phyloP scores from a whole-genome alignment of 352 stramenopile genomes.

The Albugo candida region DNA sequence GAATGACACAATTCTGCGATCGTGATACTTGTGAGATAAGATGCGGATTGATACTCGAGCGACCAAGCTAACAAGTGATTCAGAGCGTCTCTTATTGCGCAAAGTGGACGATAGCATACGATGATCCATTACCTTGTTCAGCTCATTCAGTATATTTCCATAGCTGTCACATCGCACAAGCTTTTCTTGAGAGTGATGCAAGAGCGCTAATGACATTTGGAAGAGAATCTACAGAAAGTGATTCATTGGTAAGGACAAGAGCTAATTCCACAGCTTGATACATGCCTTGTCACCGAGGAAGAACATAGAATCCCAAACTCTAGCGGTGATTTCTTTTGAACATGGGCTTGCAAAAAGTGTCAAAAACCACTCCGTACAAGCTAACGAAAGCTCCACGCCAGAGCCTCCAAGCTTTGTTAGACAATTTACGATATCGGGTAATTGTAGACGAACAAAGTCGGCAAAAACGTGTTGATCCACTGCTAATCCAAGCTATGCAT shows the following conservation, averaged over 20 bases:
- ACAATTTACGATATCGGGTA: constrained; percentile 41
- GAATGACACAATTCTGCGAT: constrained; percentile 45
- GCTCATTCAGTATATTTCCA: constrained; percentile 52
- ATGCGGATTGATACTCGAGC: constrained; percentile 21
- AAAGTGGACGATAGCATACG: background rate
- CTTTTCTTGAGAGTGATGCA: constrained; percentile 35
- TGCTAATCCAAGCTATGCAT: constrained; percentile 42
- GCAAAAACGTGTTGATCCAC: constrained; percentile 79
- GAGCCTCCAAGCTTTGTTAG: constrained; percentile 51
- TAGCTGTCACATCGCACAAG: constrained; percentile 46
- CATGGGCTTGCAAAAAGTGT: constrained; percentile 75
- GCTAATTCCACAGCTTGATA: background rate
- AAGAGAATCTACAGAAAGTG: constrained; percentile 42
- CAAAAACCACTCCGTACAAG: constrained; percentile 78
- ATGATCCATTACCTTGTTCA: constrained; percentile 40
- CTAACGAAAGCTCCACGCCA: constrained; percentile 66
- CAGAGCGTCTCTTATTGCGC: background rate
- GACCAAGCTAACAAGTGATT: constrained; percentile 29
- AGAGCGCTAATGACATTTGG: constrained; percentile 41
- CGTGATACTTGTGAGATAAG: constrained; percentile 28
- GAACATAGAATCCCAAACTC: constrained; percentile 74
- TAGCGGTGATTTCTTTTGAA: constrained; percentile 38
- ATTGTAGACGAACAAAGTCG: constrained; percentile 59
- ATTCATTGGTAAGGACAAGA: background rate
- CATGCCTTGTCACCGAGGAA: constrained; percentile 59